These are phyloP conservation scores for Parathielavia appendiculata DNA, from an alignment of 495 filamentous ascomycete genomes.

Conservation along the genomic window DNA sequence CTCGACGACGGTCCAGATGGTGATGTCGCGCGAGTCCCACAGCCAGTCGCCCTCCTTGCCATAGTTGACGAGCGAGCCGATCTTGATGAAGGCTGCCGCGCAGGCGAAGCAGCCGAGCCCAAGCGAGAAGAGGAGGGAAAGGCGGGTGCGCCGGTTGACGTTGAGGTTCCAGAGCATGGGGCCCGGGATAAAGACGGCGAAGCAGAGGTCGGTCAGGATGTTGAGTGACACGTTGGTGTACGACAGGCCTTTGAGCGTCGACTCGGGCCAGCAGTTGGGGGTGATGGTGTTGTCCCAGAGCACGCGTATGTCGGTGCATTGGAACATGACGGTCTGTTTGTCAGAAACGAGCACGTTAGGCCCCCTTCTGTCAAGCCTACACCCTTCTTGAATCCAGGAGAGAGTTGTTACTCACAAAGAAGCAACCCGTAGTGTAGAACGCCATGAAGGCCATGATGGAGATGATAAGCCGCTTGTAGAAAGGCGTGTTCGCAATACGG, in stretches of 20 bases:
- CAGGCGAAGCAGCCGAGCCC: not conserved
- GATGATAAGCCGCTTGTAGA: constrained; percentile 36
- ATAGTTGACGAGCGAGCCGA: constrained; percentile 34
- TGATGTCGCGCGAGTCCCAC: constrained; percentile 36
- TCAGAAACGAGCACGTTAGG: too few relatives aligned
- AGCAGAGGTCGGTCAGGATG: not conserved
- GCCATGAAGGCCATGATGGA: constrained; percentile 34
- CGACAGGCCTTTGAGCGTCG: constrained; percentile 30
- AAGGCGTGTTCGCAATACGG: constrained; percentile 33
- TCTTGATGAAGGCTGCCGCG: constrained; percentile 34
- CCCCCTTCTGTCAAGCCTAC: too few relatives aligned
- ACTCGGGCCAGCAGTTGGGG: constrained; percentile 33
- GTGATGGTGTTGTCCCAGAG: constrained; percentile 37
- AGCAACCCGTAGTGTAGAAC: constrained; percentile 37
- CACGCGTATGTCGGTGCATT: constrained; percentile 26
- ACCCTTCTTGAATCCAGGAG: too few relatives aligned
- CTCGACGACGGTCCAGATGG: constrained; percentile 30
- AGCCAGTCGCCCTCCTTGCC: constrained; percentile 41
- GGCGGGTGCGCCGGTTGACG: not conserved
- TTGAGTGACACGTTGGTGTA: constrained; percentile 33
- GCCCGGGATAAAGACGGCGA: not conserved
- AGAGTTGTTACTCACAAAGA: too few relatives aligned
- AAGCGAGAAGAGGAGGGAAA: not conserved
- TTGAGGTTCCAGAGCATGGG: not conserved
- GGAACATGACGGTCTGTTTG: too few relatives aligned